Base-by-base conservation (phyloP, 2,329 filamentous ascomycete genomes). In the Didymella pinodella region DNA sequence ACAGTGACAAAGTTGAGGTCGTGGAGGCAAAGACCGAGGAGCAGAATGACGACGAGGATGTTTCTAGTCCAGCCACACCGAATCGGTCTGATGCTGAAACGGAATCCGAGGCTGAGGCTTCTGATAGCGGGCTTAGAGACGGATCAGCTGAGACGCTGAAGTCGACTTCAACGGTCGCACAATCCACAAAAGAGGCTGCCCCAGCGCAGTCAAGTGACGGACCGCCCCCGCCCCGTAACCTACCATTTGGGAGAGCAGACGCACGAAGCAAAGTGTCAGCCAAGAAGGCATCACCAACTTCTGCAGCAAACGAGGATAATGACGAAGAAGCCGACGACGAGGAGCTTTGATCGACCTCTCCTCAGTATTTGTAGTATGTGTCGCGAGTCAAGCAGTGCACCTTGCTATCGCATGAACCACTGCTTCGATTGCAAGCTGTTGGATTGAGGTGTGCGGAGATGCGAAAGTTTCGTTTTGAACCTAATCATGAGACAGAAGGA, bases 271-370 rank as follows among this genome's bases (percentile, higher is more conserved):
- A 63, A 48, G 49, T 54, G n/a, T 46, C 50, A 12, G 47, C 49
- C 20, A 62, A 65, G 48, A 50, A 61, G 38, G 61, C 56, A 25
- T 20, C 64, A 47, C 57, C 65, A 28, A 43, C 55, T 12, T 41
- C 55, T 22, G 51, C 57, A 26, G 48, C 46, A 20, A 61, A 54
- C 26, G 62, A 22, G 22, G 22, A 51, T 26, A 69, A 69, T 3
- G 74, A 75, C 44, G 72, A 75, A 29, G 74, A 75, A 45, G 76
- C 74, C 7, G 74, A 76, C 3, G 75, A 77, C n/a, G 75, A 78
- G 12, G 76, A 77, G 54, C 41, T 76, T 7, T 76, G 66, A 59
- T 38, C 10, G 11, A 20, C 14, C 11, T 12, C 7, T 10, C 11
- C 28, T 6, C n/a, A 26, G 43, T 45, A 14, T 31, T 16, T 36